Base-by-base conservation (phyloP, 2,329 filamentous ascomycete genomes). In the Sphaerulina populicola region DNA sequence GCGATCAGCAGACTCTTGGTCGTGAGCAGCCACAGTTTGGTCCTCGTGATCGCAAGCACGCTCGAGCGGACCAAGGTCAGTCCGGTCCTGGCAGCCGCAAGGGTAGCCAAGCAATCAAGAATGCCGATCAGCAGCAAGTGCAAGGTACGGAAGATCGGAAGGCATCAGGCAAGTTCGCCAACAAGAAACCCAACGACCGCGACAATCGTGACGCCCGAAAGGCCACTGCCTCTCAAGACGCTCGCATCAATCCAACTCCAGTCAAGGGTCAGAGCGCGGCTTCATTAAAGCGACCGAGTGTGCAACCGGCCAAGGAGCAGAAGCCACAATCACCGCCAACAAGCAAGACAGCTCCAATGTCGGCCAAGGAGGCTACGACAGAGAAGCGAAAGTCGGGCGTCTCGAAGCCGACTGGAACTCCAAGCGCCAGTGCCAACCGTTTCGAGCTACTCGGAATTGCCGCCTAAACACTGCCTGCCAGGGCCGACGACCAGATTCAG, bases 381-480 rank as follows among this genome's bases (percentile, higher is more conserved):
- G 46, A 48, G 46, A 48, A 48, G 38, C 46, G 46, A 37, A 48
- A 48, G 27, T 48, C 46, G 15, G 46, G 46, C 2, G 46, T 48
- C 23, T n/a, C 46, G 11, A 48, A 48, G 18, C 29, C 46, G 30
- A n/a, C 37, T 23, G 46, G 37, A 10, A 48, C 46, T 12, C 46
- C 46, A 42, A 48, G 38, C 35, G 46, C 46, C 29, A 48, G 46
- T 35, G 46, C 46, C 27, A 48, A 48, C 10, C 37, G 46, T 6
- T 48, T 48, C 18, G 46, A 48, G 15, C 38, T 48, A 37, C 46
- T 48, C n/a, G 46, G 30, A 29, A n/a, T 42, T 38, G 37, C 46
- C 38, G n/a, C 41, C 46, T 48, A 48, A 48, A 38, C 21, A 41
- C 27, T 48, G 38, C 39, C 35, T 18, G 29, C 15, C 35, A 14